A percentile compares a stretch with the other conserved stretches of the same genome.
These are phyloP conservation scores for Leccinum proximum DNA, from an alignment of 1,284 basidiomycete genomes.

Conservation along the genomic window DNA sequence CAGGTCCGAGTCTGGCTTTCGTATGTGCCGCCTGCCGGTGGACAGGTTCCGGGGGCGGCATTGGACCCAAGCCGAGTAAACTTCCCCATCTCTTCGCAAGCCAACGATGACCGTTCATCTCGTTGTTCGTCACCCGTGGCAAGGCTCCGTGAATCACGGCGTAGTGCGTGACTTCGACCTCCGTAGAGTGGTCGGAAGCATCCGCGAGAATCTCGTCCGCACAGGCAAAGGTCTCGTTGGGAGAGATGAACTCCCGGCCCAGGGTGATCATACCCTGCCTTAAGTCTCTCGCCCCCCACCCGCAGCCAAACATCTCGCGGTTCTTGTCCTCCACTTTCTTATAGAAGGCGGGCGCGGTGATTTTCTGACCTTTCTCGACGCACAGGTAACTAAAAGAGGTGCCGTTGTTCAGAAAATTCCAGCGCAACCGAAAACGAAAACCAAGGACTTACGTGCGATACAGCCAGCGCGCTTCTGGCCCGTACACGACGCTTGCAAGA, in stretches of 20 bases:
- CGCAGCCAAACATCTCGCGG: constrained; percentile 1
- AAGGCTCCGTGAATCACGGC: not conserved
- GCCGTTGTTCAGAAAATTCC: too few relatives aligned
- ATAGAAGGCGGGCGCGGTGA: not conserved
- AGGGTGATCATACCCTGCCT: not conserved
- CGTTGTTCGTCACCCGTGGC: not conserved
- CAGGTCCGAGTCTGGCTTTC: too few relatives aligned
- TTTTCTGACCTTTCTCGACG: not conserved
- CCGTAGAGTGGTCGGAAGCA: not conserved
- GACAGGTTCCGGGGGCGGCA: not conserved
- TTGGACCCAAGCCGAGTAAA: not conserved
- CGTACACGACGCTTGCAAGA: constrained; percentile 1
- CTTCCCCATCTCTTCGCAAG: not conserved
- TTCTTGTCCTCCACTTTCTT: not conserved
- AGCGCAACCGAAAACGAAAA: not conserved
- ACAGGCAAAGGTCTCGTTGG: not conserved
- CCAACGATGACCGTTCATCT: not conserved
- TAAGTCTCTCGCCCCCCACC: constrained; percentile 10
- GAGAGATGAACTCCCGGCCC: not conserved
- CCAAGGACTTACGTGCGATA: not conserved
- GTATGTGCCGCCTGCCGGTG: too few relatives aligned
- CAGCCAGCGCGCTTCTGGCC: not conserved
- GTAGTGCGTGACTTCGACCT: not conserved
- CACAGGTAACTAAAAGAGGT: constrained; percentile 12
- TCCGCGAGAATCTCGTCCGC: not conserved